These are phyloP conservation scores for Jatropha curcas DNA, from an alignment of 345 rosid genomes.

Conservation along the genomic window DNA sequence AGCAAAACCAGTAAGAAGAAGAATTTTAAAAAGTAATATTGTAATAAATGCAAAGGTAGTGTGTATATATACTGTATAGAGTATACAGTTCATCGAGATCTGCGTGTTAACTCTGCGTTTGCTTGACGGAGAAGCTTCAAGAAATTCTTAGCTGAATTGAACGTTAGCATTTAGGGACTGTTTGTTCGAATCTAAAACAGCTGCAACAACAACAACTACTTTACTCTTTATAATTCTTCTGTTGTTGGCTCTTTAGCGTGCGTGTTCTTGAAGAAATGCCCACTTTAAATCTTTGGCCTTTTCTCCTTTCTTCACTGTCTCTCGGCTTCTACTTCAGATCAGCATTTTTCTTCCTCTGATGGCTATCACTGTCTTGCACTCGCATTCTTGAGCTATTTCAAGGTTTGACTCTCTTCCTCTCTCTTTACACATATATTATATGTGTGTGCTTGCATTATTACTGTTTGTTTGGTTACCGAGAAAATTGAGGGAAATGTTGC, in stretches of 20 bases:
- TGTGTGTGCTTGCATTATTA: not conserved
- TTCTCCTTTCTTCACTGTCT: not conserved
- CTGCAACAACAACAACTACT: slow-evolving; percentile 3
- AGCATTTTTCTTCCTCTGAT: not conserved
- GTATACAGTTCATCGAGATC: slow-evolving; percentile 7
- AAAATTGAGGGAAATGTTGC: not conserved
- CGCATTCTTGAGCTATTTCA: not conserved
- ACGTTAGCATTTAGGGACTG: slow-evolving; percentile 3
- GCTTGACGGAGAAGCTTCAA: slow-evolving; percentile 17
- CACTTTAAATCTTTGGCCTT: not conserved
- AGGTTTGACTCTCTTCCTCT: slow-evolving; percentile 7
- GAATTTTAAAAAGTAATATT: too few species aligned
- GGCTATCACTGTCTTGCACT: not conserved
- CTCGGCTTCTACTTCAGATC: not conserved
- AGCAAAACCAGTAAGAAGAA: too few species aligned
- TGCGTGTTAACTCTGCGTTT: slow-evolving; percentile 7
- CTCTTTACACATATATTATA: not conserved
- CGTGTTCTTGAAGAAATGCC: slow-evolving; percentile 10
- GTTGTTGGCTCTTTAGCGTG: not conserved
- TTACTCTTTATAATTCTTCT: slow-evolving; percentile 1
- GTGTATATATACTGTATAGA: too few species aligned
- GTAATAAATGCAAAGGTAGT: too few species aligned
- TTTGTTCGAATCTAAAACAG: slow-evolving; percentile 5
- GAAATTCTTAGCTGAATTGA: not conserved
- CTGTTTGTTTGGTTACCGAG: not conserved